Base-by-base conservation (phyloP, 768 basidiomycete genomes). In the Suillus tomentosus region DNA sequence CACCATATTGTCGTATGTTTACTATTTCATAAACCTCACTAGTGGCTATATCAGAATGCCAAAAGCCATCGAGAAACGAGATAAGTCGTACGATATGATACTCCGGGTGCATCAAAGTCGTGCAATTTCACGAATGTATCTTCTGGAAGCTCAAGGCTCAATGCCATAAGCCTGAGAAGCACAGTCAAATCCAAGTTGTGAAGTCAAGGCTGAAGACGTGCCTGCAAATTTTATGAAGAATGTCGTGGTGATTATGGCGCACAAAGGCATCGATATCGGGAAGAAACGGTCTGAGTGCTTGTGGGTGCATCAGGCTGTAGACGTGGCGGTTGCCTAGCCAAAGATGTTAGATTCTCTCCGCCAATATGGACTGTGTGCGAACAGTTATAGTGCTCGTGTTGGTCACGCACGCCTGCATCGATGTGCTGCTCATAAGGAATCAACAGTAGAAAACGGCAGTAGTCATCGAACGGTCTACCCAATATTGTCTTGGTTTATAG, bases 1-100 rank as follows among this genome's bases (percentile, higher is more conserved):
- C 19, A 15, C 22, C 27, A 48, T 19, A 48, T 24, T 3, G 11
- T 45, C n/a, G 57, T 37, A 54, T 0, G 67, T 82, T 14, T 40
- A 86, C 86, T 88, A 89, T 77, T 88, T 87, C 85, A 88, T 87
- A 73, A 84, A 87, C 54, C 87, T 79, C 7, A 84, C 87, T 88
- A 62, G 22, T 6, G 22, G 45, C 7, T 2, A 34, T 37, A 34
- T 65, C 31, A 64, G 64, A n/a, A 2, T 15, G 15, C 10, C 37
- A 6, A 15, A 55, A 19, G 24, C 4, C 3, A 7, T 5, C 45
- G 19, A 36, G 56, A 13, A 55, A 31, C 7, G 15, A 24, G 10
- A 51, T 24, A 8, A 7, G 22, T 67, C 74, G 22, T 65, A 83
- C 83, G 75, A 42, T 76, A 81, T 1, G 80, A 79, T 67, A 80